A percentile compares a stretch with the other conserved stretches of the same genome.
Evolutionary conservation across 345 rosid species (phyloP).

Genomic region (Orychophragmus violaceus): DNA sequence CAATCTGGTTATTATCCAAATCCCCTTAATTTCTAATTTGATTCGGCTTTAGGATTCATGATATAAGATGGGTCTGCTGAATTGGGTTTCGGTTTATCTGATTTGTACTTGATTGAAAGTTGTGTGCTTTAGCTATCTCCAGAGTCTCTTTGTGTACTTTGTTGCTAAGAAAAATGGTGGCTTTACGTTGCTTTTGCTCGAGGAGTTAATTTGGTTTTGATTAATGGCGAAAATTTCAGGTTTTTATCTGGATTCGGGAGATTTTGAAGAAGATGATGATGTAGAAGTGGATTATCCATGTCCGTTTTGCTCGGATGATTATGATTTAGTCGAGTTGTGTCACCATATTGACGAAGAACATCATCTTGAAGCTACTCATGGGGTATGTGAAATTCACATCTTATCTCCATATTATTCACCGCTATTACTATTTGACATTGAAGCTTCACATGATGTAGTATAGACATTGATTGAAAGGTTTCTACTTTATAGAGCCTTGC

Average conservation of each 20-base stretch:
- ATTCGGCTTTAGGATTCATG: neutral
- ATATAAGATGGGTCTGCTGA: neutral
- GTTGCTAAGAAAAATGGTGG: neutral
- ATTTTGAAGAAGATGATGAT: slow-evolving; percentile 26
- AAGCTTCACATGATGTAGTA: neutral
- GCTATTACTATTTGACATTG: neutral
- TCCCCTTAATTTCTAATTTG: neutral
- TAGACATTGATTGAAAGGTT: neutral
- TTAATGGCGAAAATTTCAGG: no score
- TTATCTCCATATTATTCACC: neutral
- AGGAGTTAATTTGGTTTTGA: neutral
- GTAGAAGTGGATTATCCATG: slow-evolving; percentile 20
- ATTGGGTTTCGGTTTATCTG: neutral
- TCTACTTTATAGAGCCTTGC: neutral
- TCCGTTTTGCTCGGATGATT: slow-evolving; percentile 27
- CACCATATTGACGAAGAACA: neutral
- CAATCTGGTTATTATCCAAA: neutral
- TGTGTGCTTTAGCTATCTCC: no score
- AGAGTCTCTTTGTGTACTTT: neutral
- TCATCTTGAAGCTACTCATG: slow-evolving; percentile 8
- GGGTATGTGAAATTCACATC: slow-evolving; percentile 19
- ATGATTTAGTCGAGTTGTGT: slow-evolving; percentile 10
- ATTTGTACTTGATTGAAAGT: neutral
- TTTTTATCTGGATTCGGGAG: slow-evolving; percentile 9
- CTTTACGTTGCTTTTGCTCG: slow-evolving; percentile 5